Percentiles rank a stretch among this genome's conserved stretches.
phyloP scores from a whole-genome alignment of 1,284 basidiomycete species.

The Ceratobasidium sp. region DNA sequence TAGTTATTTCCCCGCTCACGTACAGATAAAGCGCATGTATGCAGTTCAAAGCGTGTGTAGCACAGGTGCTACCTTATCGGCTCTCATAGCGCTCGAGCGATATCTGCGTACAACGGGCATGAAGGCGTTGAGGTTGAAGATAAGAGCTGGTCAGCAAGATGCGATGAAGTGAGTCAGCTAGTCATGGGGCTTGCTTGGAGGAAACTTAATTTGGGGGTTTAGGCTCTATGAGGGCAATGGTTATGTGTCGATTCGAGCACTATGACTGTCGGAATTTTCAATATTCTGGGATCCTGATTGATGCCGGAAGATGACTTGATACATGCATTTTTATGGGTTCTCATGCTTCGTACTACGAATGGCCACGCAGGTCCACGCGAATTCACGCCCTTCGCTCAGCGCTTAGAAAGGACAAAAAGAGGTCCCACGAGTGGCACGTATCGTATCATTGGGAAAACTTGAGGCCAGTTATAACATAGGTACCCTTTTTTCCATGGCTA shows the following conservation, averaged over 20 bases:
- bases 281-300: too few species aligned
- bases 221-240: constrained; percentile 32
- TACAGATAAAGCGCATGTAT: constrained; percentile 35
- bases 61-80: constrained; percentile 16
- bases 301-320: too few species aligned
- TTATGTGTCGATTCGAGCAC: constrained; percentile 18
- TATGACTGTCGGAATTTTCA: too few species aligned
- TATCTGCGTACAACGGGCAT: constrained; percentile 20
- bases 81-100: constrained; percentile 17
- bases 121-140: constrained; percentile 18
- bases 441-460: too few species aligned
- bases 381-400: too few species aligned
- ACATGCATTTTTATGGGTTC: too few species aligned
- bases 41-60: constrained; percentile 19
- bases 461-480: too few species aligned
- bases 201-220: background rate
- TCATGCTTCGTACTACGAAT: too few species aligned
- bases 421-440: too few species aligned
- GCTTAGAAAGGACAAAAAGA: too few species aligned
- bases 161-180: constrained; percentile 11
- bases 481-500: too few species aligned
- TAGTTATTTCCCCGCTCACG: background rate
- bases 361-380: too few species aligned
- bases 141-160: constrained; percentile 5
- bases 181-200: background rate